Conservation (phyloP, 192 early-diverging fungal genomes). For the Pilobolus umbonatus region DNA sequence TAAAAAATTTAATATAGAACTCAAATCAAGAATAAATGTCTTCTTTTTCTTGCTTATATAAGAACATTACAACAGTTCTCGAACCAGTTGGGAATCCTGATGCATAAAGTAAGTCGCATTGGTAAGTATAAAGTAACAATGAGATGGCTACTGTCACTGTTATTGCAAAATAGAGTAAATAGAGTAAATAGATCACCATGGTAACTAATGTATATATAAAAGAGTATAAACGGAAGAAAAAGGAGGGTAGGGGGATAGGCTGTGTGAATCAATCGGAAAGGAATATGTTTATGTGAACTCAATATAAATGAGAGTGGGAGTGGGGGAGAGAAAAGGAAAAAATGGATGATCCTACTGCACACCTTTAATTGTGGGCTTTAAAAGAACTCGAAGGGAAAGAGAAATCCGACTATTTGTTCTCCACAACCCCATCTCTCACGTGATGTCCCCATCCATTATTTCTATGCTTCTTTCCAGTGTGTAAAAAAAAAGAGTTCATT, state of each 20-base stretch:
- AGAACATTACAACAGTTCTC: slow-evolving; percentile 25
- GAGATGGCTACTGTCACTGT: slow-evolving; percentile 20
- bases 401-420: no score
- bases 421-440: slow-evolving; percentile 12
- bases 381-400: no score
- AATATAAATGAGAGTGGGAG: neutral
- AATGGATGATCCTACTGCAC: neutral
- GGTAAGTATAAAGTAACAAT: slow-evolving; percentile 26
- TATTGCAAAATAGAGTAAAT: slow-evolving; percentile 26
- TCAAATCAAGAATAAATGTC: neutral
- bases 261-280: neutral
- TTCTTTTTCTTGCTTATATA: neutral
- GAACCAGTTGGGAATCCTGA: slow-evolving; percentile 31
- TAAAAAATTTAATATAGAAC: neutral
- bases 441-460: slow-evolving; percentile 14
- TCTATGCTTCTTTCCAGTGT: neutral
- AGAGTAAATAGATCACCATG: slow-evolving; percentile 18
- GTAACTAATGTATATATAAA: neutral
- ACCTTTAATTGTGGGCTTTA: no score
- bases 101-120: slow-evolving; percentile 33
- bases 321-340: neutral
- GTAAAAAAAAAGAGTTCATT: neutral
- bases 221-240: neutral
- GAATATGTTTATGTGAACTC: neutral
- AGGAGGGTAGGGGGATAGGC: neutral